phyloP scores from a whole-genome alignment of 2,329 filamentous ascomycete genomes.

The Colletotrichum sp. region DNA sequence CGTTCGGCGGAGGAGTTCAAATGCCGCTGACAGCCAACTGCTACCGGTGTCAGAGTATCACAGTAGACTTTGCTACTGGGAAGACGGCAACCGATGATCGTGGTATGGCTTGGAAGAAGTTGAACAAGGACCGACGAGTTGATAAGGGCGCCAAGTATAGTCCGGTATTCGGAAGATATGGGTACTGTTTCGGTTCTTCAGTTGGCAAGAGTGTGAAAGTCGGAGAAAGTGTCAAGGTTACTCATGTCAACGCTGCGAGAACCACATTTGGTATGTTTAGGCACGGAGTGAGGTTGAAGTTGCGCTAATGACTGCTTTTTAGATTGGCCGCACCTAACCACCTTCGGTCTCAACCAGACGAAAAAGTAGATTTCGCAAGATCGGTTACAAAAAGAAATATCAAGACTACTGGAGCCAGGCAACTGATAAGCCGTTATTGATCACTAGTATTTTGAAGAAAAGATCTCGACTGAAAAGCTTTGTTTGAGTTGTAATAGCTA shows the following conservation, averaged over 20 bases:
- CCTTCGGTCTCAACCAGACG: neutral
- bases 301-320: neutral
- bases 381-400: neutral
- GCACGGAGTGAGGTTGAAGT: neutral
- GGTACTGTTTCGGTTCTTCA: neutral
- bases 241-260: neutral
- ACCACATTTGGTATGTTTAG: neutral
- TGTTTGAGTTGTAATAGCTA: accelerated
- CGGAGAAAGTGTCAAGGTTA: neutral
- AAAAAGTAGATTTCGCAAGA: neutral
- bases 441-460: neutral
- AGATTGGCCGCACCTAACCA: neutral
- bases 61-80: neutral
- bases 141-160: neutral
- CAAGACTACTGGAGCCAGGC: neutral
- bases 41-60: slow-evolving; percentile 4
- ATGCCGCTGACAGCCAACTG: slow-evolving; percentile 1
- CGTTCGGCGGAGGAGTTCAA: neutral
- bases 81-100: neutral
- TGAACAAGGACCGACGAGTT: neutral
- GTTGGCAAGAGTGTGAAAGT: neutral
- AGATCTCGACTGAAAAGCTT: accelerated
- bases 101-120: slow-evolving; percentile 1
- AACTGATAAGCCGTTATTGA: accelerated
- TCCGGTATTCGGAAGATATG: neutral